Evolutionary conservation across 2,329 filamentous ascomycete species (phyloP).

Genomic region (Fusarium incarnatum): DNA sequence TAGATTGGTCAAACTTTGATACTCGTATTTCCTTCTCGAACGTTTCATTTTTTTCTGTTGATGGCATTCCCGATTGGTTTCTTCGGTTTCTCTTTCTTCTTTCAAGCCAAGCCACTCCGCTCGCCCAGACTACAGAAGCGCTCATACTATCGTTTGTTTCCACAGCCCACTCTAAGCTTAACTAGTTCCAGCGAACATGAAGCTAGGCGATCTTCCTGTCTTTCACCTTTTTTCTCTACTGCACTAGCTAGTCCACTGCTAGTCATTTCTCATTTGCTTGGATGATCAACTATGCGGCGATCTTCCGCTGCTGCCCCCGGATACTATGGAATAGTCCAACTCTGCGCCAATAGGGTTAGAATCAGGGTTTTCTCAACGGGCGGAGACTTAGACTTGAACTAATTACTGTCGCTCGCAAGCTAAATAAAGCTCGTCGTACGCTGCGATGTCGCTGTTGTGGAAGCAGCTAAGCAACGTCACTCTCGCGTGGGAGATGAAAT

Average conservation of each 20-base stretch:
- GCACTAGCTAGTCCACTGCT: not conserved
- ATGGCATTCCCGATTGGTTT: not conserved
- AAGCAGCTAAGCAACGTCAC: not conserved
- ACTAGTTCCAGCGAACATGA: not conserved
- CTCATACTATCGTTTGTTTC: not conserved
- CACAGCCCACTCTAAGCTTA: not conserved
- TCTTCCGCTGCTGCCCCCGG: constrained; percentile 1
- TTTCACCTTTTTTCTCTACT: not conserved
- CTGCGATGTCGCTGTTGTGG: not conserved
- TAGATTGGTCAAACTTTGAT: not conserved
- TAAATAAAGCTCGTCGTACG: not conserved
- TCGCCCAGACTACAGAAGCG: not conserved
- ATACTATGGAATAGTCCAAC: not conserved
- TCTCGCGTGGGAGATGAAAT: constrained; percentile 18
- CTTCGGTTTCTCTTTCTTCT: not conserved
- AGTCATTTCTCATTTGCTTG: not conserved
- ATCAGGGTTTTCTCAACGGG: not conserved
- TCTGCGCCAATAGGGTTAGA: not conserved
- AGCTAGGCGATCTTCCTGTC: not conserved
- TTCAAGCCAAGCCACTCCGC: not conserved
- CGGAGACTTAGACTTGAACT: not conserved
- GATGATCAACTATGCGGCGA: not conserved
- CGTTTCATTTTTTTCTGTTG: not conserved
- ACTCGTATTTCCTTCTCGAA: not conserved
- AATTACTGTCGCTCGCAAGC: not conserved